phyloP scores from a whole-genome alignment of 345 rosid genomes.

The Eucalyptus curtisii region DNA sequence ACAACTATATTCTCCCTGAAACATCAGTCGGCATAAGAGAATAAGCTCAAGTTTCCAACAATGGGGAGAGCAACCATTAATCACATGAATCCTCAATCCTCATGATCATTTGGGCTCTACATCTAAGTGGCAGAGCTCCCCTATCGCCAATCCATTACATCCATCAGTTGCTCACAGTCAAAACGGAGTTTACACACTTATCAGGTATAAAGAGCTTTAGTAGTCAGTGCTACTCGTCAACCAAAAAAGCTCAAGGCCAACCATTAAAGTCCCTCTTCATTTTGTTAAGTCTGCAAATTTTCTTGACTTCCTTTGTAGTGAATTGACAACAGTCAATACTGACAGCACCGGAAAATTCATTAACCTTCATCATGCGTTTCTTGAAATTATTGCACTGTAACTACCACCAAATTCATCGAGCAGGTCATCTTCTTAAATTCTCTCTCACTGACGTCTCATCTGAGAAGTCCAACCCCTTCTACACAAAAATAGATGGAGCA shows the following conservation, averaged over 20 bases:
- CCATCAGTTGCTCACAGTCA: not conserved
- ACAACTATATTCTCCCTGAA: not conserved
- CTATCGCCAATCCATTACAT: not conserved
- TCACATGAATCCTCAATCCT: not conserved
- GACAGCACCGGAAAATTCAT: fast-evolving
- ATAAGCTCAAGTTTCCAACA: not conserved
- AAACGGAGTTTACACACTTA: not conserved
- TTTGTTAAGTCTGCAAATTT: not conserved
- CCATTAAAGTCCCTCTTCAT: not conserved
- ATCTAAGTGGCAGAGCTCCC: not conserved
- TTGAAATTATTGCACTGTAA: not conserved
- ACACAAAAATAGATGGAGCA: not conserved
- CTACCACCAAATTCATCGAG: not conserved
- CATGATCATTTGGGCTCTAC: not conserved
- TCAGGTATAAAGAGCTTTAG: not conserved
- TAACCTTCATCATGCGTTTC: not conserved
- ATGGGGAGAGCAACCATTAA: not conserved
- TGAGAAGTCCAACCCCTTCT: not conserved
- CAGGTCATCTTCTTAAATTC: not conserved
- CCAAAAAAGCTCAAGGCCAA: not conserved
- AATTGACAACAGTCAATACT: not conserved
- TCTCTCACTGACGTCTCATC: not conserved
- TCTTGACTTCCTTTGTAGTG: not conserved
- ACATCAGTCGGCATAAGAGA: not conserved
- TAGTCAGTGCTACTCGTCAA: not conserved